phyloP scores from a whole-genome alignment of 768 basidiomycete genomes.

The Tricholoma terreum region DNA sequence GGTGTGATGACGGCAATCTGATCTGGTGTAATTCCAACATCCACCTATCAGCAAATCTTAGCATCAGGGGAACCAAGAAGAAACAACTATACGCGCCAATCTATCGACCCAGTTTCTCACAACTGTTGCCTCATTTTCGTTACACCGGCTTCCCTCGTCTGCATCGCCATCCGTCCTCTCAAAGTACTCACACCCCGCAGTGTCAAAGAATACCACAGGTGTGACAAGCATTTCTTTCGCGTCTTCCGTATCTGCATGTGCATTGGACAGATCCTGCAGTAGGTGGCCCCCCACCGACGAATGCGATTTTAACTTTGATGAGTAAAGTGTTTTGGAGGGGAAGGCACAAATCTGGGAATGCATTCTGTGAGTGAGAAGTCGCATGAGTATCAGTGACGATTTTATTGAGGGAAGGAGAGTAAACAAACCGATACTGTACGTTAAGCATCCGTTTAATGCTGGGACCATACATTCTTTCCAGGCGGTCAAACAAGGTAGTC shows the following conservation, averaged over 20 bases:
- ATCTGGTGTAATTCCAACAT: constrained; percentile 54
- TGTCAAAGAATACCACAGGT: constrained; percentile 92
- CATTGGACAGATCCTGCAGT: constrained; percentile 64
- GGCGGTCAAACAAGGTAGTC: constrained; percentile 87
- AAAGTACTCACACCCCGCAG: constrained; percentile 90
- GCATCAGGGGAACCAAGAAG: neutral
- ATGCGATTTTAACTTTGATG: constrained; percentile 65
- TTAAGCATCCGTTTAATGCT: constrained; percentile 84
- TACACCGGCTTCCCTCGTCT: constrained; percentile 90
- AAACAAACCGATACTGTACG: constrained; percentile 78
- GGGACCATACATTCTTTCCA: constrained; percentile 85
- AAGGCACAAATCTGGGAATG: constrained; percentile 81
- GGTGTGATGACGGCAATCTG: constrained; percentile 91
- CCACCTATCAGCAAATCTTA: constrained; percentile 39
- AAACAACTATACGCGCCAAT: constrained; percentile 45
- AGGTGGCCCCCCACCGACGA: constrained; percentile 68
- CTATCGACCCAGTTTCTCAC: constrained; percentile 81
- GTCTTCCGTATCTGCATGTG: constrained; percentile 50
- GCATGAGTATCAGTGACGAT: neutral
- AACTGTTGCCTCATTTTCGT: constrained; percentile 91
- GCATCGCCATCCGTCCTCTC: constrained; percentile 74
- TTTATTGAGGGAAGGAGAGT: neutral
- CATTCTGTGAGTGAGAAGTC: constrained; percentile 54
- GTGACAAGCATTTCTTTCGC: constrained; percentile 68
- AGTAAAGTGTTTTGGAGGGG: constrained; percentile 81